phyloP scores from a whole-genome alignment of 305 asterid genomes.

The Caryopteris hybrid region DNA sequence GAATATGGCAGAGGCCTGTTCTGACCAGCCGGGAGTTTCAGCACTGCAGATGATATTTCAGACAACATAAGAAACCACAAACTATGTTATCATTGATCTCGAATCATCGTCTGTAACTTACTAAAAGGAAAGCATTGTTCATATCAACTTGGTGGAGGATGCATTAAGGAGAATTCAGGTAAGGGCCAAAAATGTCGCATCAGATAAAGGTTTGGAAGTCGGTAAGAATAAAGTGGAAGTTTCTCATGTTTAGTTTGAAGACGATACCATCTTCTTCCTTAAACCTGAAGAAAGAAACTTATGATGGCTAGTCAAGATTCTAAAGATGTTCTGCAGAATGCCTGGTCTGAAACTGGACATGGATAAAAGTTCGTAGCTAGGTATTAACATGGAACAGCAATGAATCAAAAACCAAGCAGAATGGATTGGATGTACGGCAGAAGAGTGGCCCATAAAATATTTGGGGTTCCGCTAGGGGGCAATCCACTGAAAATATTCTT shows the following conservation, averaged over 20 bases:
- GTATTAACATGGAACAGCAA: background rate
- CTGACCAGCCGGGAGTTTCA: conserved; percentile 63
- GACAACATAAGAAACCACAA: background rate
- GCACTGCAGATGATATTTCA: conserved; percentile 47
- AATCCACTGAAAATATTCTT: background rate
- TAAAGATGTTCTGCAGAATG: background rate
- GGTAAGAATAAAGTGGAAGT: background rate
- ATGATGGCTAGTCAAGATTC: background rate
- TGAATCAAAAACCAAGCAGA: background rate
- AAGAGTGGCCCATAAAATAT: background rate
- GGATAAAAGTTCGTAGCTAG: background rate
- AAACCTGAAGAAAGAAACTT: background rate
- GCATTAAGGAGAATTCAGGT: background rate
- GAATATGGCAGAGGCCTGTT: conserved; percentile 61
- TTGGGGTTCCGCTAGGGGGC: background rate
- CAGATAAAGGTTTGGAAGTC: background rate
- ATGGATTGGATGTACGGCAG: background rate
- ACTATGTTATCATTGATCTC: background rate
- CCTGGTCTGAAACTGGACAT: background rate
- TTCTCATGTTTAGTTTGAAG: background rate
- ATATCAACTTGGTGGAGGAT: background rate
- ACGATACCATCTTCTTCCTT: background rate
- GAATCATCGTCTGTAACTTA: no score
- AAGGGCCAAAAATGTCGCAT: background rate
- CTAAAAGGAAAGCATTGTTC: background rate